These are phyloP conservation scores for Fusarium sacchari DNA, from an alignment of 2,329 filamentous ascomycete genomes.

Conservation along the genomic window DNA sequence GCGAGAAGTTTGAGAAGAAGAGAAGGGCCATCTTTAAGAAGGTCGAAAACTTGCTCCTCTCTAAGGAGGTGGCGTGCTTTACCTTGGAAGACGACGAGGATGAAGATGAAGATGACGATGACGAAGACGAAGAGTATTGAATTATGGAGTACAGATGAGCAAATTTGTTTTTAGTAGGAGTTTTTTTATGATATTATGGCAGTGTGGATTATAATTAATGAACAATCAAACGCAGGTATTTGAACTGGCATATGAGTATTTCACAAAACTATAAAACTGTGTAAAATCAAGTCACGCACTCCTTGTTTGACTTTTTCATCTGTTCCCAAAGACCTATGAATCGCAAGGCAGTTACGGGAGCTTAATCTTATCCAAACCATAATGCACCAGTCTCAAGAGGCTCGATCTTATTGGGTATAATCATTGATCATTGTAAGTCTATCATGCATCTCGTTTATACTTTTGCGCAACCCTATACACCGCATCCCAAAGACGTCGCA, in stretches of 20 bases:
- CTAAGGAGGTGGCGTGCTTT: not conserved
- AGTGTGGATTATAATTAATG: not conserved
- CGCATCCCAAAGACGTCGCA: not conserved
- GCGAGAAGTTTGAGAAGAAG: not conserved
- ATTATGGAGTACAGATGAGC: too few species aligned
- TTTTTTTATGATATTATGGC: not conserved
- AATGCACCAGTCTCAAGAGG: not conserved
- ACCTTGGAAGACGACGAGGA: not conserved
- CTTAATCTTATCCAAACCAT: too few species aligned
- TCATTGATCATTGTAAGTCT: constrained; percentile 29
- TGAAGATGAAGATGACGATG: not conserved
- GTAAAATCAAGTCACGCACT: not conserved
- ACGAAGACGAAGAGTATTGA: not conserved
- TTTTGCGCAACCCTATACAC: constrained; percentile 2
- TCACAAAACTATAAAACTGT: accelerated
- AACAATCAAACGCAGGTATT: not conserved
- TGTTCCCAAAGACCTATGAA: not conserved
- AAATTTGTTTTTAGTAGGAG: not conserved
- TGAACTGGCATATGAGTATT: too few species aligned
- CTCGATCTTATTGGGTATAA: not conserved
- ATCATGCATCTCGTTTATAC: constrained; percentile 25
- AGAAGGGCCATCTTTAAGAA: not conserved
- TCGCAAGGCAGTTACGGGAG: not conserved
- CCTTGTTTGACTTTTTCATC: not conserved
- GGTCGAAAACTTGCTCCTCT: not conserved